Base-by-base conservation (phyloP, 2,329 filamentous ascomycete species). In the Apiospora hydei region DNA sequence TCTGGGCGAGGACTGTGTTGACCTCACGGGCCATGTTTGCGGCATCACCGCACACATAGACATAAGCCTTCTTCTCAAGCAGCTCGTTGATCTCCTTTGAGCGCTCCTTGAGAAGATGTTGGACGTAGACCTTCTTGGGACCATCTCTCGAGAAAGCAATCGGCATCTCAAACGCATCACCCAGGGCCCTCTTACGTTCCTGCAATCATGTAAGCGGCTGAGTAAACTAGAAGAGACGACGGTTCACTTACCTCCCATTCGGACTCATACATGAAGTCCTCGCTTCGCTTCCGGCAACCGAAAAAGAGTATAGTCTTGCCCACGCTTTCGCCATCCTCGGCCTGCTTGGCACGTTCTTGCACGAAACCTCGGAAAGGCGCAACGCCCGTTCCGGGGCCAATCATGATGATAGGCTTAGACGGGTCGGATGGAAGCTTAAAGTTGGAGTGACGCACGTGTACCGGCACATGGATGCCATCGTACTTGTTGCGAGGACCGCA, bases 391-490 rank as follows among this genome's bases (percentile, higher is more conserved):
- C 96, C 96, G 16, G 96, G 96, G 34, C 96, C 96, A 77, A 98
- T 91, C 91, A 98, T 95, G 82, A 99, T 97, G 77, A 99, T 87
- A 43, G 96, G 96, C 84, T 97, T 97, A 68, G 93, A 90, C 4
- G 96, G 95, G 79, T 99, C 95, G 21, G 96, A 98, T 11, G 96
- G 96, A 43, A 99, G 90, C 87, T 98, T 98, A 90, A 99, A 99
- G 87, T 98, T 99, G 75, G 96, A 98, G 85, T 98, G 96, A 75
- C 96, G 94, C 73, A 99, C 91, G 81, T 99, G 96, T 18, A 99
- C 94, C 3, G 96, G 96, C 34, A 98, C 92, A 80, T 97, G 95
- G 73, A 98, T 92, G 73, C 96, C 96, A 78, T 98, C 94, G 83
- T 98, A 99, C 85, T 97, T 98, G 88, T 98, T 97, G 79, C 96